Evolutionary conservation across 169 alveolate genomes (phyloP), one percentile per base, ranked within the genome.

Genomic region (Plasmodium vinckei): DNA sequence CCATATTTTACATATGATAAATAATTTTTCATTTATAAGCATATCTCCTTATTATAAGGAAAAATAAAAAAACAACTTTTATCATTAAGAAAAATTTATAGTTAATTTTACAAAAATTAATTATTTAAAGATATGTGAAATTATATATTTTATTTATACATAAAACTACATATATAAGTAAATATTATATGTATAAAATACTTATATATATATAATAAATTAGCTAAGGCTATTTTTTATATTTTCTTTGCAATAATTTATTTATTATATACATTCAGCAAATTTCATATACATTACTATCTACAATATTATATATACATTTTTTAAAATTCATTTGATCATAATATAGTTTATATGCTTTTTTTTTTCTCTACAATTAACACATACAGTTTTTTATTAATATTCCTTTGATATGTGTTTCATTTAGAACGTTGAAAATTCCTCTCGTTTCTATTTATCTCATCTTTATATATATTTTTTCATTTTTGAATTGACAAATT

Each of bases 41-140:
- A 33, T 33, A 33, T 33, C 3, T 33, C 42, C 42, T 21, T 12
- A 42, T 39, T n/a, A 15, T 27, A 27, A 0, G 10, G 42, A 17
- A 39, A 10, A 9, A 42, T 5, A 15, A 42, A 27, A 42, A 63
- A 19, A 42, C 5, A 49, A 42, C 19, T 12, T 51, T 65, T 65
- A 27, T 65, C 46, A 42, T 21, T 27, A 21, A 47, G 25, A 9
- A 49, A 65, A 65, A 47, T 47, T 65, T 27, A 54, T 21, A 39
- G 73, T 39, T 65, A 65, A 33, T 12, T 65, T 65, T 21, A 65
- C 73, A 65, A 21, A 65, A 65, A 15, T 9, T 15, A 1, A 13
- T 51, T 51, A 13, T 51, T 47, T 33, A 33, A 64, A 65, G 21
- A 25, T 54, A 33, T 33, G 42, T 33, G 5, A 33, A 33, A 33